Percentiles rank a stretch among this genome's conserved stretches.
phyloP scores from a whole-genome alignment of 2,329 filamentous ascomycete genomes.

The Uncinocarpus reesii region DNA sequence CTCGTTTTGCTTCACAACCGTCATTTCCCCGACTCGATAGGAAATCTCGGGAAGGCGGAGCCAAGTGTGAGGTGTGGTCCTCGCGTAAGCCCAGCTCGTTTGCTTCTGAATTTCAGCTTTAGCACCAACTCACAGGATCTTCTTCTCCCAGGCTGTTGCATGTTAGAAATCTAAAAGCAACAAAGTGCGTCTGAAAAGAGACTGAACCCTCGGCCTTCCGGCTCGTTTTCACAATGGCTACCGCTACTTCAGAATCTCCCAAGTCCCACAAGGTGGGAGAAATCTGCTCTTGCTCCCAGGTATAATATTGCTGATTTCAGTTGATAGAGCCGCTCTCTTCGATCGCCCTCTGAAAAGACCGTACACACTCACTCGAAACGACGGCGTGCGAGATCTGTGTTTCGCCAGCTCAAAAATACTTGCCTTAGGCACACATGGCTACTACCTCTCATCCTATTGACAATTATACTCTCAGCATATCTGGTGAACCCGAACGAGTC shows the following conservation, averaged over 20 bases:
- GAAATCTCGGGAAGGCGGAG: slow-evolving; percentile 9
- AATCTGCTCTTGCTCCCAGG: not conserved
- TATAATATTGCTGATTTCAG: not conserved
- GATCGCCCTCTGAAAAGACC: slow-evolving; percentile 22
- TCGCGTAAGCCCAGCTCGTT: no score
- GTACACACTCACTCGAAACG: slow-evolving; percentile 34
- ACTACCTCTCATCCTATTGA: slow-evolving; percentile 57
- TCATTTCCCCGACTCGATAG: slow-evolving; percentile 4
- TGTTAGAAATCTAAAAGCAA: not conserved
- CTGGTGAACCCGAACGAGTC: slow-evolving; percentile 62
- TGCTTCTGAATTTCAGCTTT: no score
- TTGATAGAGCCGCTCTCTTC: slow-evolving; percentile 14
- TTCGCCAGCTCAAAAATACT: slow-evolving; percentile 36
- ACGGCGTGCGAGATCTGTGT: slow-evolving; percentile 34
- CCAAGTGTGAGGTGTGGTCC: not conserved
- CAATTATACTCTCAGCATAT: slow-evolving; percentile 57
- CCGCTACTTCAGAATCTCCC: not conserved
- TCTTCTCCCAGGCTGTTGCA: no score
- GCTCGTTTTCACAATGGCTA: not conserved
- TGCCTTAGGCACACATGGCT: slow-evolving; percentile 50
- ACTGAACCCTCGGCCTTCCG: not conserved
- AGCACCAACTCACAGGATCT: no score
- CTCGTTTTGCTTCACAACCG: not conserved
- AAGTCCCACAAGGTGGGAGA: not conserved
- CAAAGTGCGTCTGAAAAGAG: not conserved